Evolutionary conservation across 2,329 filamentous ascomycete species (phyloP).

Genomic region (Clarireedia paspali): DNA sequence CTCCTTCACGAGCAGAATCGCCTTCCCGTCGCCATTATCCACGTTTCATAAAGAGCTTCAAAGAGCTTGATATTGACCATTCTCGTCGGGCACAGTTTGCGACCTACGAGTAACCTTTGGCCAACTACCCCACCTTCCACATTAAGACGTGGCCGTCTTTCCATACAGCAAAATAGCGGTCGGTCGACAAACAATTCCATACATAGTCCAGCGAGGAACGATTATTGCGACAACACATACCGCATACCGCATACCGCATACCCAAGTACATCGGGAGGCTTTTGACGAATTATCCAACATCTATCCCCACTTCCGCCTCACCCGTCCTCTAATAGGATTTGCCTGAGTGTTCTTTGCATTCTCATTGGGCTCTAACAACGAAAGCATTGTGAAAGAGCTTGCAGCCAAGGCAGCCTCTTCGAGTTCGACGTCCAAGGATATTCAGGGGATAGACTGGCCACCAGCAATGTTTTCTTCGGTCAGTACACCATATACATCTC

Average conservation of each 20-base stretch:
- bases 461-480: slow-evolving; percentile 18
- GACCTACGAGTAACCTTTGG: neutral
- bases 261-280: neutral
- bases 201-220: neutral
- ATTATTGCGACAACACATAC: neutral
- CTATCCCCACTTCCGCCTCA: neutral
- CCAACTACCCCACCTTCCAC: neutral
- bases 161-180: neutral
- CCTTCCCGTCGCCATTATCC: too few species aligned
- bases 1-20: too few species aligned
- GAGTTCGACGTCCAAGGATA: neutral
- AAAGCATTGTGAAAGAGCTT: slow-evolving; percentile 6
- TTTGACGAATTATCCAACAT: neutral
- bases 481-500: slow-evolving; percentile 8
- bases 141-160: neutral
- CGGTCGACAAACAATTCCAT: neutral
- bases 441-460: slow-evolving; percentile 1
- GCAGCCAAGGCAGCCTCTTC: slow-evolving; percentile 8
- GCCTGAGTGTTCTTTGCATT: neutral
- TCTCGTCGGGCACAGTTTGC: too few species aligned
- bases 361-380: slow-evolving; percentile 3
- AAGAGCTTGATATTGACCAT: too few species aligned
- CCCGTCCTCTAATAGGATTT: neutral
- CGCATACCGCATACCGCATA: neutral
- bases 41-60: too few species aligned